Evolutionary conservation across 164 flowering plant species (phyloP).

Genomic region (Aristolochia contorta): DNA sequence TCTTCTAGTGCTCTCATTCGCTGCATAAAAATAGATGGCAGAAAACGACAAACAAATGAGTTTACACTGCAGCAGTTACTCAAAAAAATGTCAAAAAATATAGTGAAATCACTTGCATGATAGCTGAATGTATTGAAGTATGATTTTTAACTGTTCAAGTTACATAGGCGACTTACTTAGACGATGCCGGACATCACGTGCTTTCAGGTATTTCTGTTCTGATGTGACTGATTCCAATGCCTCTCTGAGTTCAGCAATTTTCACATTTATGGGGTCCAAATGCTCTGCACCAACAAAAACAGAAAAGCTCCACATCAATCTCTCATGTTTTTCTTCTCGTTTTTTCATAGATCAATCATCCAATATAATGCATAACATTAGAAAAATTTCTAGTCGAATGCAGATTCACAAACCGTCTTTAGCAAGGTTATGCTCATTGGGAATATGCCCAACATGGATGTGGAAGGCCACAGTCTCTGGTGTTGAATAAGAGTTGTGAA

Average conservation of each 20-base stretch:
- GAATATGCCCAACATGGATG: slow-evolving; percentile 93
- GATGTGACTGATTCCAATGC: slow-evolving; percentile 86
- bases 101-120: background rate
- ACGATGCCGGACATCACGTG: slow-evolving; percentile 93
- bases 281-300: slow-evolving; percentile 48
- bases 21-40: slow-evolving; percentile 29
- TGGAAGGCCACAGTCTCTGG: slow-evolving; percentile 93
- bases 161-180: slow-evolving; percentile 49
- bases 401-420: slow-evolving; percentile 67
- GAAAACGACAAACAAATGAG: background rate
- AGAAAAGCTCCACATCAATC: background rate
- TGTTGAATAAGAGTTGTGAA: slow-evolving; percentile 72
- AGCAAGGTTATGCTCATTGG: slow-evolving; percentile 90
- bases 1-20: slow-evolving; percentile 94
- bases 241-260: slow-evolving; percentile 87
- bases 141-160: background rate
- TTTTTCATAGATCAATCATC: too few species aligned
- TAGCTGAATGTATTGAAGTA: background rate
- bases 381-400: background rate
- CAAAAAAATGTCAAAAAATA: background rate
- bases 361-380: background rate
- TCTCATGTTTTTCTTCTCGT: too few species aligned
- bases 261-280: slow-evolving; percentile 88
- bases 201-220: slow-evolving; percentile 87
- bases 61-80: background rate